phyloP scores from a whole-genome alignment of 192 early-diverging fungal species.

The Jimgerdemannia flammicorona region DNA sequence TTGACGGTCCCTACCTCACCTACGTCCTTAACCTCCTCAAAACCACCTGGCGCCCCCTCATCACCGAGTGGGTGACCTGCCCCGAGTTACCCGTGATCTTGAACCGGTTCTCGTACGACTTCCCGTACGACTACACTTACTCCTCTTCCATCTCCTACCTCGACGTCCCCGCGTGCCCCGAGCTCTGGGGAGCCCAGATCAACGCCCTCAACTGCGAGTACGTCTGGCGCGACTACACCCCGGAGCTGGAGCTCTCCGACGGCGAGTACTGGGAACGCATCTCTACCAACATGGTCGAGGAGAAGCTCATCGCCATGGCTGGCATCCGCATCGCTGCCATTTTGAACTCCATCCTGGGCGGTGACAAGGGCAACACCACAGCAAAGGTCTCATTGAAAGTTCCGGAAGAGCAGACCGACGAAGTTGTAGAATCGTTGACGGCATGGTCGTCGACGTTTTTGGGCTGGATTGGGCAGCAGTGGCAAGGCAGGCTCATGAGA shows the following conservation, averaged over 20 bases:
- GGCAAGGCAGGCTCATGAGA: too few species aligned
- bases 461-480: too few species aligned
- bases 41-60: not conserved
- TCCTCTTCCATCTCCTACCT: not conserved
- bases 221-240: constrained; percentile 31
- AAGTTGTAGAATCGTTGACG: too few species aligned
- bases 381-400: too few species aligned
- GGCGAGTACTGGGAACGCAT: constrained; percentile 31
- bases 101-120: not conserved
- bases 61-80: not conserved
- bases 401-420: too few species aligned
- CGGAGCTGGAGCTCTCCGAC: constrained; percentile 26
- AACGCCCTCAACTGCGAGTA: constrained; percentile 35
- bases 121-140: not conserved
- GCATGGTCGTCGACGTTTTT: too few species aligned
- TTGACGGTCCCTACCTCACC: not conserved
- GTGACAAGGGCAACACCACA: not conserved
- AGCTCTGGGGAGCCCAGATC: constrained; percentile 28
- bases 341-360: constrained; percentile 30
- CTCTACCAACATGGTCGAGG: constrained; percentile 11
- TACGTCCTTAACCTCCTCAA: not conserved
- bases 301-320: constrained; percentile 30
- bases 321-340: constrained; percentile 42
- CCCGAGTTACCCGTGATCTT: not conserved
- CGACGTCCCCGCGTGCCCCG: constrained; percentile 25